Conservation (phyloP, 768 basidiomycete species). For the Kwoniella bestiolae region DNA sequence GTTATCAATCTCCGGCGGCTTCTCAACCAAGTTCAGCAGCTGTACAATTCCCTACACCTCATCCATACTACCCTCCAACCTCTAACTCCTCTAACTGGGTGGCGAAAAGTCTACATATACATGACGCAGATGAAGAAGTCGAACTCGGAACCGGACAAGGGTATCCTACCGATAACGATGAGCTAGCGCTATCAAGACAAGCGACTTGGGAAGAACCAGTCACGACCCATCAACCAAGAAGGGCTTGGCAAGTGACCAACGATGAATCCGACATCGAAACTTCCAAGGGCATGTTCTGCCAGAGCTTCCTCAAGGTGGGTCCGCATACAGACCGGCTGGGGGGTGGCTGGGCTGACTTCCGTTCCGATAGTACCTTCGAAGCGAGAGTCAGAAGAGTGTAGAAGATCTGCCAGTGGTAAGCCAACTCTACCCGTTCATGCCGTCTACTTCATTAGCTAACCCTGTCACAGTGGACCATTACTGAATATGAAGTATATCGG, state of each 20-base stretch:
- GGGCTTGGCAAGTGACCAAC: constrained; percentile 5
- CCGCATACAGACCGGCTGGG: background rate
- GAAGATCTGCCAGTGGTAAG: constrained; percentile 47
- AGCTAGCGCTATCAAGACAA: background rate
- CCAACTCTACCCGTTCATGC: constrained; percentile 65
- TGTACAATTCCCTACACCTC: constrained; percentile 9
- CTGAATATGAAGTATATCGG: constrained; percentile 66
- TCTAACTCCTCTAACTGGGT: background rate
- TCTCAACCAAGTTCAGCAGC: background rate
- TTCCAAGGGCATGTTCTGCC: constrained; percentile 12
- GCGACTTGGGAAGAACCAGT: constrained; percentile 4
- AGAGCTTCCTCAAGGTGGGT: constrained; percentile 13
- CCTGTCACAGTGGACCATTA: constrained; percentile 61
- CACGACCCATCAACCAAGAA: background rate
- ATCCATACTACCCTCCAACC: constrained; percentile 5
- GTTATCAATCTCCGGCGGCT: background rate
- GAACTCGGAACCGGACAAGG: too few species aligned
- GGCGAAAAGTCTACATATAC: background rate
- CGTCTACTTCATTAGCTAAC: constrained; percentile 68
- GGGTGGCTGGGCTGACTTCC: background rate
- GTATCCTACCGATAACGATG: background rate
- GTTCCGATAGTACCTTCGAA: constrained; percentile 5
- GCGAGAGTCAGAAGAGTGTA: constrained; percentile 19
- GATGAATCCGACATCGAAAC: constrained; percentile 5
- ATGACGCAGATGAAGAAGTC: too few species aligned